Base-by-base conservation (phyloP, 2,329 filamentous ascomycete genomes). In the Botrytis hyacinthi region DNA sequence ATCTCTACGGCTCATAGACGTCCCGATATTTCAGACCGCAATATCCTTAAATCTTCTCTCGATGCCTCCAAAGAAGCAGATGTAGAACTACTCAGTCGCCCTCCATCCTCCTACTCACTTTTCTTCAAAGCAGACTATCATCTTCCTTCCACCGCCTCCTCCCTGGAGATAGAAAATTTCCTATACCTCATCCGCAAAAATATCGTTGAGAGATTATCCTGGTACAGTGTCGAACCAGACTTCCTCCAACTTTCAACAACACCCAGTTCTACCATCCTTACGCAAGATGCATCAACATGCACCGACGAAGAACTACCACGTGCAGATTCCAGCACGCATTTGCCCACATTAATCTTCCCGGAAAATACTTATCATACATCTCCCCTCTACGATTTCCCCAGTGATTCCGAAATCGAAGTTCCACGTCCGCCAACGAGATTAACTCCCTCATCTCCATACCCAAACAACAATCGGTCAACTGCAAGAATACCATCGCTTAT, bases 71-170 rank as follows among this genome's bases (percentile, higher is more conserved):
- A n/a, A n/a, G 44, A 14, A 29, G 20, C 48, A 29, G 32, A 29
- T 63, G 63, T 57, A 26, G 32, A 54, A 68, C 46, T 54, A 40
- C 32, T 51, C 42, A 48, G n/a, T 29, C 71, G 75, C 77, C 54
- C 77, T 42, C 18, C 70, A 70, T 37, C 57, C 42, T 51, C 51
- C 8, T 75, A 82, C 0, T 84, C 87, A 40, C 84, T 86, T 1
- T 81, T 81, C 60, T 73, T 79, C 6, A 86, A 86, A 73, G 87
- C 86, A 60, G 88, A 90, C 78, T 89, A 87, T 76, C 82, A 90
- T 16, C 83, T 91, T 37, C 85, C 87, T 0, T 87, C 86, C 3
- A 84, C 84, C 1, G 89, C 89, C 4, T 86, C 83, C 12, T 85
- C 87, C 22, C 78, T 82, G 5, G 88, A 91, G 76, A 86, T 89